Percentiles rank a stretch among this genome's conserved stretches.
Conservation (phyloP, 345 rosid species). For the Camelina neglecta region DNA sequence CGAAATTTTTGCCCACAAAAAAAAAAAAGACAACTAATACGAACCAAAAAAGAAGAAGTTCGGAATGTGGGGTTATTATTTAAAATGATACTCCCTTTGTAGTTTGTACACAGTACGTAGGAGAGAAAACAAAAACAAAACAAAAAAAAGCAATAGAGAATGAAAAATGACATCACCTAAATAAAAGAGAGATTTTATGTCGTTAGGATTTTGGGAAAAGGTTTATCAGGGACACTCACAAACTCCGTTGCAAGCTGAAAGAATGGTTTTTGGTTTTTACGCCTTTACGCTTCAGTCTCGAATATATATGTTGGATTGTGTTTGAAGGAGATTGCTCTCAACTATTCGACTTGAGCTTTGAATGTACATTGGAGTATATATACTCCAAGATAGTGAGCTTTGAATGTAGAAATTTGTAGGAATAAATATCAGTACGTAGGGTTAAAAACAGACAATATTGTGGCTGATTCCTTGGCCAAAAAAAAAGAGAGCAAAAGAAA, state of each 20-base stretch:
- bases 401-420: neutral
- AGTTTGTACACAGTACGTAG: neutral
- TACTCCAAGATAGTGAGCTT: too few species aligned
- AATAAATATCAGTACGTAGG: neutral
- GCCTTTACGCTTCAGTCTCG: neutral
- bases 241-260: neutral
- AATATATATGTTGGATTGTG: neutral
- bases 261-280: neutral
- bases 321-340: neutral
- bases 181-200: neutral
- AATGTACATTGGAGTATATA: too few species aligned
- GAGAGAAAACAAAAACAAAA: neutral
- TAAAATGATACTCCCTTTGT: constrained; percentile 14
- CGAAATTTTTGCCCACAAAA: neutral
- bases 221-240: neutral
- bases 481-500: too few species aligned
- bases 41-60: neutral
- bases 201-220: neutral
- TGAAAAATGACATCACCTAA: neutral
- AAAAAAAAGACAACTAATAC: constrained; percentile 11
- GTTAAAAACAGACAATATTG: neutral
- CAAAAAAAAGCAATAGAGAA: neutral
- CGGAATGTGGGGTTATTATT: constrained; percentile 13
- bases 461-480: neutral
- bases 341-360: neutral